These are phyloP conservation scores for Sinapis alba DNA, from an alignment of 441 rosid genomes.

Conservation along the genomic window DNA sequence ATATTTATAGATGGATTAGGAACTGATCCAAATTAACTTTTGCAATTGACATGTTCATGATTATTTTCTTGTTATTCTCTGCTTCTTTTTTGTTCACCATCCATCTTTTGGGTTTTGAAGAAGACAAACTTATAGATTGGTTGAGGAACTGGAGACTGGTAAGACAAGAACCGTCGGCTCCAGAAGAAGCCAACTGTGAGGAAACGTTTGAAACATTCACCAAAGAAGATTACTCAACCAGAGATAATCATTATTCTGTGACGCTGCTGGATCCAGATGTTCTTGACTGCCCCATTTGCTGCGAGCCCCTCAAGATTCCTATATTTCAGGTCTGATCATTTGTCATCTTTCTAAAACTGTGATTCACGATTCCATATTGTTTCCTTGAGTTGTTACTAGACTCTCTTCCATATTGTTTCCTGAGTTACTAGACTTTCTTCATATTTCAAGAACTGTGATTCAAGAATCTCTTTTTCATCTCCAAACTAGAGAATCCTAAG, in stretches of 20 bases:
- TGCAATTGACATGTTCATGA: neutral
- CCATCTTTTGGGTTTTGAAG: too few species aligned
- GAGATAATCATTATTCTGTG: neutral
- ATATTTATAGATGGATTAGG: neutral
- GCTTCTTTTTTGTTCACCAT: neutral
- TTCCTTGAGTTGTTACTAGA: too few species aligned
- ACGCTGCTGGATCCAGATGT: conserved; percentile 50
- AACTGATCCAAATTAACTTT: neutral
- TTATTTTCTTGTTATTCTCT: neutral
- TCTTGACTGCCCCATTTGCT: conserved; percentile 54
- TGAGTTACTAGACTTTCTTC: too few species aligned
- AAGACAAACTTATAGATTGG: neutral
- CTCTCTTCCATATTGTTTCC: too few species aligned
- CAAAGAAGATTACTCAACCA: neutral
- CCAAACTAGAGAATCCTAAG: too few species aligned
- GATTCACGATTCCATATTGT: too few species aligned
- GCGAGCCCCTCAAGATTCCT: conserved; percentile 43
- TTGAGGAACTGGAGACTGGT: neutral
- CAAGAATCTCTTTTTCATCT: too few species aligned
- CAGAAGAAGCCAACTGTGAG: neutral
- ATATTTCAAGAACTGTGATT: too few species aligned
- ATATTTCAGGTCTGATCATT: conserved; percentile 45
- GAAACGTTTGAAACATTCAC: neutral
- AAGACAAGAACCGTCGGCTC: neutral
- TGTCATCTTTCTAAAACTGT: too few species aligned